Conservation (phyloP, 371 early-diverging fungal genomes). For the Homolaphlyctis polyrhiza region DNA sequence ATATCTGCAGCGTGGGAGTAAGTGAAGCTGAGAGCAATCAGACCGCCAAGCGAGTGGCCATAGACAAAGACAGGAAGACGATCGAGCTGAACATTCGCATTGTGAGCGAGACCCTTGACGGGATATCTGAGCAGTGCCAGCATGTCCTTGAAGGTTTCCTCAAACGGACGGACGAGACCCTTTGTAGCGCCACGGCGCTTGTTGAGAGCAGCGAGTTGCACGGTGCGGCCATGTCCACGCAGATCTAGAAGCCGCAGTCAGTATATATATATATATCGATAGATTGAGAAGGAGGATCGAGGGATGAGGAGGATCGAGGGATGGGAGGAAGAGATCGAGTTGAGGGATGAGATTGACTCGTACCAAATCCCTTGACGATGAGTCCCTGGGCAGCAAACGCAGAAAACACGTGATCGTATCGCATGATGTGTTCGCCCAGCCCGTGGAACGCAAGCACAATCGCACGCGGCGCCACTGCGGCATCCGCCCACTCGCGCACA, state of each 20-base stretch:
- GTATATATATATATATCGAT: too few species aligned
- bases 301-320: too few species aligned
- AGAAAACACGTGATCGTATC: constrained; percentile 12
- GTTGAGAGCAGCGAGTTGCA: not conserved
- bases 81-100: too few species aligned
- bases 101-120: too few species aligned
- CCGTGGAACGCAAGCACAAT: constrained; percentile 10
- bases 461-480: not conserved
- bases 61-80: not conserved
- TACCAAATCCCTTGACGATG: not conserved
- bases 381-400: constrained; percentile 11
- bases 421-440: constrained; percentile 18
- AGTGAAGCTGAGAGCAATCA: not conserved
- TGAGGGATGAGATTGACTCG: too few species aligned
- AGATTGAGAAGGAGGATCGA: too few species aligned
- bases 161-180: not conserved
- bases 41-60: not conserved
- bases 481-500: not conserved
- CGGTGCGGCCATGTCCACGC: not conserved
- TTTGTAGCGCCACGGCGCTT: not conserved
- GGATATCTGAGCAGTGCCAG: not conserved
- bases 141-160: not conserved
- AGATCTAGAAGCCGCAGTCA: too few species aligned
- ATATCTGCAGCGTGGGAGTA: not conserved
- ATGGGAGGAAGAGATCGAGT: too few species aligned